Evolutionary conservation across 306 rosid species (phyloP).

Genomic region (Prinsepia uniflora): DNA sequence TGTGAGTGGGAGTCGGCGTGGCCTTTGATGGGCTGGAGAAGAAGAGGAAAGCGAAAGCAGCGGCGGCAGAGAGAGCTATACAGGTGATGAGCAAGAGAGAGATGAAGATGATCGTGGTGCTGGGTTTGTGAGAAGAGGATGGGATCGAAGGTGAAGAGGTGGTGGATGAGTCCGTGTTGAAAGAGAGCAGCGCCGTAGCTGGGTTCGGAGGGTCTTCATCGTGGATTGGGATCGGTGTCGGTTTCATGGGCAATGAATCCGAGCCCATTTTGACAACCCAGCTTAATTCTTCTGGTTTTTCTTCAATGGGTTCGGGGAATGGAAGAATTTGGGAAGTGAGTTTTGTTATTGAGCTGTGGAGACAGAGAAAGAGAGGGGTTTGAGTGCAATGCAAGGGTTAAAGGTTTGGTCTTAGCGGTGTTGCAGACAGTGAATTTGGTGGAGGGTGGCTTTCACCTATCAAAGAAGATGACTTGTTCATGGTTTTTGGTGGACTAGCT

Average conservation of each 20-base stretch:
- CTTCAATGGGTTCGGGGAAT: neutral
- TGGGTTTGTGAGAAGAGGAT: constrained; percentile 28
- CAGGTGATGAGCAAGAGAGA: constrained; percentile 51
- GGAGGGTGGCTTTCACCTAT: constrained; percentile 1
- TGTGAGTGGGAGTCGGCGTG: neutral
- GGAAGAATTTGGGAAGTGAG: neutral
- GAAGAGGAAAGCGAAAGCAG: constrained; percentile 63
- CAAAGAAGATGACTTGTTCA: neutral
- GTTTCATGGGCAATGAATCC: constrained; percentile 42
- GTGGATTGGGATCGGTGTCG: constrained; percentile 34
- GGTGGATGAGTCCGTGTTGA: constrained; percentile 48
- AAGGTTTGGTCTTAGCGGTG: constrained; percentile 12
- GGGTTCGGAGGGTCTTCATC: constrained; percentile 47
- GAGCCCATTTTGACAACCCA: constrained; percentile 48
- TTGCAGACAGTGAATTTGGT: neutral
- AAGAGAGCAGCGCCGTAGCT: constrained; percentile 59
- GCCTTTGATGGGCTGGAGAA: constrained; percentile 42
- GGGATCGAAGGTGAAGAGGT: constrained; percentile 1
- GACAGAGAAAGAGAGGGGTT: neutral
- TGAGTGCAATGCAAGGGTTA: constrained; percentile 8
- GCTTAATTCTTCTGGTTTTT: neutral
- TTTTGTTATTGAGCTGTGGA: neutral
- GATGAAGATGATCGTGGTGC: constrained; percentile 47
- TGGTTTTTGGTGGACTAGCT: neutral
- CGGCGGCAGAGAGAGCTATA: constrained; percentile 61